These are phyloP conservation scores for Hibiscus trionum DNA, from an alignment of 345 rosid species.

Conservation along the genomic window DNA sequence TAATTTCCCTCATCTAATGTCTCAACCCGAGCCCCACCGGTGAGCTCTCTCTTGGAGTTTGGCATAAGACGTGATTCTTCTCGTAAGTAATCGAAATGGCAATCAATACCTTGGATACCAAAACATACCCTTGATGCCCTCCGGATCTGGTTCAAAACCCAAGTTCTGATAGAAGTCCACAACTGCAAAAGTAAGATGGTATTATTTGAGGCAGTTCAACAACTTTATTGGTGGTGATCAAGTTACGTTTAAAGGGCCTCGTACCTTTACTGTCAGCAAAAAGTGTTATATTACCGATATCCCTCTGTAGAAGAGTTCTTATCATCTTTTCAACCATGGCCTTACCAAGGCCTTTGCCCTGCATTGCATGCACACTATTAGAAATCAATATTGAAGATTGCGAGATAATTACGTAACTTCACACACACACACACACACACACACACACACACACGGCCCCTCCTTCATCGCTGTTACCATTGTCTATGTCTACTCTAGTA, in stretches of 20 bases:
- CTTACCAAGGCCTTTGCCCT: conserved; percentile 98
- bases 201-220: conserved; percentile 1
- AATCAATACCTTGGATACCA: conserved; percentile 72
- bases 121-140: conserved; percentile 98
- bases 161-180: conserved; percentile 89
- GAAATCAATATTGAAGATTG: background rate
- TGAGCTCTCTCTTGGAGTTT: background rate
- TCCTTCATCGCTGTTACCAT: background rate
- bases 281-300: conserved; percentile 92
- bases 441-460: background rate
- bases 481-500: conserved; percentile 16
- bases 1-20: background rate
- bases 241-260: conserved; percentile 5
- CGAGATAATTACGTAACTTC: background rate
- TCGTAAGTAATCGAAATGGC: background rate
- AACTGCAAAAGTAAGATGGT: conserved; percentile 39
- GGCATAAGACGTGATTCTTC: background rate
- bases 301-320: conserved; percentile 80
- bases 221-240: background rate
- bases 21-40: background rate
- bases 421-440: background rate
- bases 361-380: conserved; percentile 19
- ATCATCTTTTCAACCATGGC: conserved; percentile 81
- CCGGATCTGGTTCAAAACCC: conserved; percentile 94
- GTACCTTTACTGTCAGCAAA: conserved; percentile 96